A percentile compares a stretch with the other conserved stretches of the same genome.
Evolutionary conservation across 441 rosid genomes (phyloP).

Genomic region (Gossypium laxum): DNA sequence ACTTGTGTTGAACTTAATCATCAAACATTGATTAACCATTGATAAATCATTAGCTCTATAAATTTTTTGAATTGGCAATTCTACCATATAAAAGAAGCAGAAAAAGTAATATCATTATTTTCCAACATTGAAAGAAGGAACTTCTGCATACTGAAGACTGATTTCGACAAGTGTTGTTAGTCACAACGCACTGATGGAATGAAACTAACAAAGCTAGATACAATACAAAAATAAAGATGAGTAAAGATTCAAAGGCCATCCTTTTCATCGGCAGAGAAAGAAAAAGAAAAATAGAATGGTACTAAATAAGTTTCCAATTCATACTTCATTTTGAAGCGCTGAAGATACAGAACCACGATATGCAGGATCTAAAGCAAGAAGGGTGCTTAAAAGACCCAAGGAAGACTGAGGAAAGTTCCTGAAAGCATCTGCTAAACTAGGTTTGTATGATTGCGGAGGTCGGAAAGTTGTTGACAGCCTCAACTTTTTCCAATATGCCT

Average conservation of each 20-base stretch:
- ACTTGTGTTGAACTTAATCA: not conserved
- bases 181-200: not conserved
- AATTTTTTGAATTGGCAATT: not conserved
- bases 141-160: not conserved
- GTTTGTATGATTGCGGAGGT: constrained; percentile 35
- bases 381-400: constrained; percentile 42
- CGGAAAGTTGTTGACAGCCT: constrained; percentile 45
- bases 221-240: not conserved
- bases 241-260: not conserved
- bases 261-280: not conserved
- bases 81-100: constrained; percentile 1
- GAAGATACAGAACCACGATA: constrained; percentile 39
- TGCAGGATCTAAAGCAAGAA: constrained; percentile 57
- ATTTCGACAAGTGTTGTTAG: not conserved
- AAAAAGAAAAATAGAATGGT: not conserved
- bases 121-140: not conserved
- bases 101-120: not conserved
- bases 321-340: constrained; percentile 41
- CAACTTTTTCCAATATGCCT: constrained; percentile 59
- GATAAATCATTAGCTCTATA: not conserved
- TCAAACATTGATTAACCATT: not conserved
- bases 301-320: not conserved
- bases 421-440: constrained; percentile 36
- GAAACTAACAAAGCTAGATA: constrained; percentile 2
- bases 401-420: constrained; percentile 41